These are phyloP conservation scores for Venturia nashicola DNA, from an alignment of 2,329 filamentous ascomycete genomes.

Conservation along the genomic window DNA sequence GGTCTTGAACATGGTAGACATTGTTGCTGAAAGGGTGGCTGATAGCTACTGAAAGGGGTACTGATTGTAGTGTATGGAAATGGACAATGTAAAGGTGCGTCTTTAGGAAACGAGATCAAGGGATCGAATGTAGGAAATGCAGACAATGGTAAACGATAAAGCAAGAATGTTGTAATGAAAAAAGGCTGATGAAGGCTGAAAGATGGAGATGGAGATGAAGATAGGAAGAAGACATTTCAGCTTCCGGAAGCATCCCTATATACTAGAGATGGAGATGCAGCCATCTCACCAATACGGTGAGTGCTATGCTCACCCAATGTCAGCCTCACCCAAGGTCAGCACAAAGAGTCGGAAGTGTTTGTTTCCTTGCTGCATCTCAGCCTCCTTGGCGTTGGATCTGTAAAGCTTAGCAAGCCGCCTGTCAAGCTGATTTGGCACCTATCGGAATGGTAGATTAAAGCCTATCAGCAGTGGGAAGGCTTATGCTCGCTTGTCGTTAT, in stretches of 20 bases:
- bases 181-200: not conserved
- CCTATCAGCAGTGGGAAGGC: not conserved
- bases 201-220: not conserved
- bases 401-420: not conserved
- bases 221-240: not conserved
- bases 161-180: not conserved
- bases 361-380: not conserved
- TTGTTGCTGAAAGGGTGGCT: not conserved
- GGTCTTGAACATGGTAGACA: constrained; percentile 8
- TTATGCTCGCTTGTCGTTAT: not conserved
- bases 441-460: not conserved
- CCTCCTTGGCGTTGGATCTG: not conserved
- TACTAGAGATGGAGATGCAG: not conserved
- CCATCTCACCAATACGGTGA: not conserved
- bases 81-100: not conserved
- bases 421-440: no score
- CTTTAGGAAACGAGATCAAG: not conserved
- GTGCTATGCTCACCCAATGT: not conserved
- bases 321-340: not conserved
- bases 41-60: not conserved
- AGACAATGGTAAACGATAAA: not conserved
- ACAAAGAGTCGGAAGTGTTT: not conserved
- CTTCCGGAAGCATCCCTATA: not conserved
- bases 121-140: not conserved
- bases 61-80: not conserved